A percentile compares a stretch with the other conserved stretches of the same genome.
These are phyloP conservation scores for Carex myosuroides DNA, from an alignment of 176 grass and related monocot genomes.

Conservation along the genomic window DNA sequence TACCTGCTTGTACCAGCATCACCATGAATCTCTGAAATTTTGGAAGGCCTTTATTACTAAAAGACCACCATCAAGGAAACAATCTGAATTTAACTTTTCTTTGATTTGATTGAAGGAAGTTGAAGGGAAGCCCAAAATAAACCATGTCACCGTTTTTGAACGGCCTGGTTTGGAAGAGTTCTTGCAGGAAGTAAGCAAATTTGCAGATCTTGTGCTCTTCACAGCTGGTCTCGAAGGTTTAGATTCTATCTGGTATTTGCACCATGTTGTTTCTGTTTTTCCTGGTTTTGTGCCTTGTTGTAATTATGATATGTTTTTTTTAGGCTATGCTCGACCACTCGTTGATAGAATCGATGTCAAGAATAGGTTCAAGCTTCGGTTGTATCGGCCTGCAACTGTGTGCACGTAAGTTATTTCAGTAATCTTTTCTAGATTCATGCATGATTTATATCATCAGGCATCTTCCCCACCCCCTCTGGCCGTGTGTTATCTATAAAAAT, in stretches of 20 bases:
- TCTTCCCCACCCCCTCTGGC: not conserved
- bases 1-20: not conserved
- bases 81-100: not conserved
- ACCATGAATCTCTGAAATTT: not conserved
- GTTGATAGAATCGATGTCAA: constrained; percentile 82
- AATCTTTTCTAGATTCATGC: not conserved
- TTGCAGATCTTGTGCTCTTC: constrained; percentile 92
- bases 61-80: not conserved
- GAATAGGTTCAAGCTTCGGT: constrained; percentile 54
- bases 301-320: constrained; percentile 18
- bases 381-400: constrained; percentile 81
- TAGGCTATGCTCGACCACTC: constrained; percentile 86
- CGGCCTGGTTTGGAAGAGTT: constrained; percentile 89
- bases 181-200: constrained; percentile 61
- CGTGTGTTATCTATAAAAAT: not conserved
- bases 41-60: not conserved
- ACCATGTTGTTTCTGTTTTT: not conserved
- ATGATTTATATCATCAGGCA: not conserved
- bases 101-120: constrained; percentile 48
- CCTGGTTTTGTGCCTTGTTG: not conserved
- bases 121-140: constrained; percentile 68
- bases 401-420: constrained; percentile 53
- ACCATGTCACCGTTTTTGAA: constrained; percentile 81
- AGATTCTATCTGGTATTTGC: not conserved
- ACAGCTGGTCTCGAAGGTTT: constrained; percentile 93